Evolutionary conservation across 176 grass and related monocot species (phyloP), one percentile per base, ranked within the genome.

Genomic region (Carex myosuroides): DNA sequence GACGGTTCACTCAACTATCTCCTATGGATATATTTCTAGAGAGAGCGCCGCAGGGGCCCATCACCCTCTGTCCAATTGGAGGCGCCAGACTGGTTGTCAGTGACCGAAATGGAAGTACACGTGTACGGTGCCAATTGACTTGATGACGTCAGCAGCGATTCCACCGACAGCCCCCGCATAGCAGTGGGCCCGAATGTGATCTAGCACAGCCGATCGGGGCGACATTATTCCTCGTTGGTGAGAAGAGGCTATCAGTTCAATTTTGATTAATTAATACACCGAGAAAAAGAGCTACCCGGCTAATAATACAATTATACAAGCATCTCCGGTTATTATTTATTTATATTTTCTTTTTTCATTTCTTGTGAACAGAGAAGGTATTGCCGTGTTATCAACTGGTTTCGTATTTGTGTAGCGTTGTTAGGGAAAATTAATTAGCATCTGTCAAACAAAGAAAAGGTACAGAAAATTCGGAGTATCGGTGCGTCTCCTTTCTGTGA

Each of bases 201-300:
- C 8, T 18, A 73, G 18, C 71, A 55, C 22, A 76, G 69, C 69
- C 18, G n/a, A 57, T 60, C 4, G 39, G 12, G 26, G 6, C 18
- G 57, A 63, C 63, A 50, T 50, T 29, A 50, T 53, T 67, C 80
- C 26, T 81, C 54, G 80, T 82, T 67, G 80, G 57, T 82, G 80
- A 29, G 80, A 54, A 32, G 80, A 82, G 46, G 12, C 80, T 52
- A 68, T 82, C 80, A 82, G 8, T 67, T 56, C 32, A 21, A 64
- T 61, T 61, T 81, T 32, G 26, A 64, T 46, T 13, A 42, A 39
- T 70, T 70, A 44, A 70, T 70, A 70, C 67, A 70, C 59, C 6
- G 20, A 60, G 20, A 4, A 2, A 8, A 60, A 60, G 20, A 60
- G 58, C 17, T 60, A 60, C 18, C 5, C 1, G 20, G 6, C 58